These are phyloP conservation scores for bread wheat (Triticum aestivum) DNA, from an alignment of 176 grass and related monocot genomes.

Conservation along the genomic window DNA sequence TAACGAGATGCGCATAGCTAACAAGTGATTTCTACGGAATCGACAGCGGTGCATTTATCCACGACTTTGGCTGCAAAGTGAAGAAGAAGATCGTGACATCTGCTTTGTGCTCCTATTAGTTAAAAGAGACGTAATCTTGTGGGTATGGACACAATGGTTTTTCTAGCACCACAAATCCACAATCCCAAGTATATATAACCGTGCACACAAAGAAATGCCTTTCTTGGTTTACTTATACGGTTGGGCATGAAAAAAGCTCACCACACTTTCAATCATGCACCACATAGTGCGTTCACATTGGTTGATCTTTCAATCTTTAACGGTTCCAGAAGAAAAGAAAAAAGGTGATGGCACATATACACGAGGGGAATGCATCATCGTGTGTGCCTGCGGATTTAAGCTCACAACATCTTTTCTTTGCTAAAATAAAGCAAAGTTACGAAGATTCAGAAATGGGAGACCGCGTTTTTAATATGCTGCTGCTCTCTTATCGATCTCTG, in stretches of 20 bases:
- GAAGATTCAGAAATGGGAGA: background rate
- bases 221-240: conserved; percentile 29
- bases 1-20: background rate
- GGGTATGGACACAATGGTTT: conserved; percentile 15
- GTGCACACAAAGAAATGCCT: conserved; percentile 1
- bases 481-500: too few species aligned
- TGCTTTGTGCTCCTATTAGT: conserved; percentile 3
- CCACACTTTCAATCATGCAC: conserved; percentile 23
- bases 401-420: background rate
- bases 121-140: background rate
- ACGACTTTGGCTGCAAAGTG: conserved; percentile 26
- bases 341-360: background rate
- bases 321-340: background rate
- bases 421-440: background rate
- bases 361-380: background rate
- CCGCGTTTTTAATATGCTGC: background rate
- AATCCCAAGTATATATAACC: background rate
- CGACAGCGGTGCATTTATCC: background rate
- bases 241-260: conserved; percentile 11
- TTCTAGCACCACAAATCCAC: background rate
- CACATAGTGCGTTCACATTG: conserved; percentile 43
- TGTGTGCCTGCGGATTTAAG: background rate
- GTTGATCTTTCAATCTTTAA: background rate
- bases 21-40: background rate
- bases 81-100: background rate